Percentiles rank a stretch among this genome's conserved stretches.
phyloP scores from a whole-genome alignment of 2,329 filamentous ascomycete species.

The Penicillium paneum region DNA sequence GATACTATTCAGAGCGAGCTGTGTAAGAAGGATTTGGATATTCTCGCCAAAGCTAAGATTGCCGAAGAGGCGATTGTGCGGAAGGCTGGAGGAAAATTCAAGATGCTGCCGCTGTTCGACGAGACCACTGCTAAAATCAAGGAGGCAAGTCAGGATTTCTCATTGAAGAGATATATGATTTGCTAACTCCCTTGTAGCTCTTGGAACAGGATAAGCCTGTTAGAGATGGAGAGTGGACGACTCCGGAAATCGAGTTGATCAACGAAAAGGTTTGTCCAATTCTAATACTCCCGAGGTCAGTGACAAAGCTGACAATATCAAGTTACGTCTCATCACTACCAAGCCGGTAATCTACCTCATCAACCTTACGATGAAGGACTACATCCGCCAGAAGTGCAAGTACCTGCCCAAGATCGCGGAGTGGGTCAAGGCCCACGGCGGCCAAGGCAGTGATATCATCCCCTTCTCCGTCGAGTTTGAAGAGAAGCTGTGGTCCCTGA shows the following conservation, averaged over 20 bases:
- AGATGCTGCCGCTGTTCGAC: constrained; percentile 8
- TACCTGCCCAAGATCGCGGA: constrained; percentile 7
- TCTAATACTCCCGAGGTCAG: too few relatives aligned
- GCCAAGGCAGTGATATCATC: constrained; percentile 1
- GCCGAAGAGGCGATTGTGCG: constrained; percentile 4
- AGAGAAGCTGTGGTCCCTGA: constrained; percentile 4
- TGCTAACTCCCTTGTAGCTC: not conserved
- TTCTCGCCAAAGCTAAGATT: constrained; percentile 1
- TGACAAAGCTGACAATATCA: not conserved
- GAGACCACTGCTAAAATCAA: constrained; percentile 7
- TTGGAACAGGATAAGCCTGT: constrained; percentile 6
- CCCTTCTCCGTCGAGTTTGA: constrained; percentile 9
- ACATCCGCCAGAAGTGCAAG: constrained; percentile 5
- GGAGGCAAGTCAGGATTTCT: not conserved
- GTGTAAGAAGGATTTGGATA: constrained; percentile 8
- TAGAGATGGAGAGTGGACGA: constrained; percentile 6
- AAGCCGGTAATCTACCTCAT: constrained; percentile 7
- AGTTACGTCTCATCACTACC: constrained; percentile 6
- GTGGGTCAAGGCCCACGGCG: constrained; percentile 5
- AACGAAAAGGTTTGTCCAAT: constrained; percentile 4
- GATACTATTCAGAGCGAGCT: constrained; percentile 8
- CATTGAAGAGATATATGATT: not conserved
- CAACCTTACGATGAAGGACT: constrained; percentile 8
- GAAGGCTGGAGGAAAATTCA: constrained; percentile 6
- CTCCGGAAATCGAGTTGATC: constrained; percentile 5